phyloP scores from a whole-genome alignment of 805 yeast species.

The Yarrowia sp. region DNA sequence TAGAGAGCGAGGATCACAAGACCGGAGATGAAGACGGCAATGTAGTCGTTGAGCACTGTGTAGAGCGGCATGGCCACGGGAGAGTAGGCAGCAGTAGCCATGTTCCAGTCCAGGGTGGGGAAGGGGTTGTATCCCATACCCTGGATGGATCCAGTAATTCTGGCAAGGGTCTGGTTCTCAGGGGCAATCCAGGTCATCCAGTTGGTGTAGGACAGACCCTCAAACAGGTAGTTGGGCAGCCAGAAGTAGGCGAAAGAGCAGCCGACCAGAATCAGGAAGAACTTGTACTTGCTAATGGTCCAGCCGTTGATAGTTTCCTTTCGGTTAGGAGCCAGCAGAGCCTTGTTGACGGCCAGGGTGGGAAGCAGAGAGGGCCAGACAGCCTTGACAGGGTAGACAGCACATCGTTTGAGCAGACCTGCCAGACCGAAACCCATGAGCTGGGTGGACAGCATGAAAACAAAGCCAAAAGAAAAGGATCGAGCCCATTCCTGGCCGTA shows the following conservation, averaged over 20 bases:
- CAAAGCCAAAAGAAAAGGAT: conserved; percentile 59
- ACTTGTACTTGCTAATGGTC: conserved; percentile 59
- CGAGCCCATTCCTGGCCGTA: conserved; percentile 48
- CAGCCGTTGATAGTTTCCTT: conserved; percentile 63
- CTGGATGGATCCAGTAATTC: conserved; percentile 56
- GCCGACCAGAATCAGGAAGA: conserved; percentile 56
- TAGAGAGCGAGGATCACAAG: conserved; percentile 56
- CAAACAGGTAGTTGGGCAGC: conserved; percentile 71
- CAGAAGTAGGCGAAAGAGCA: conserved; percentile 65
- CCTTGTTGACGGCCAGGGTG: conserved; percentile 57
- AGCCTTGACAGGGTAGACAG: conserved; percentile 59
- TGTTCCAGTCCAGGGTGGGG: conserved; percentile 62
- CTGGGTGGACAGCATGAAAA: conserved; percentile 62
- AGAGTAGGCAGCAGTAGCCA: conserved; percentile 66
- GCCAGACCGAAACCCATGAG: conserved; percentile 73
- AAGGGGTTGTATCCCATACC: conserved; percentile 64
- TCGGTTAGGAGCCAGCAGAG: conserved; percentile 54
- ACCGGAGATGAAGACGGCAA: conserved; percentile 56
- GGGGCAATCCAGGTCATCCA: conserved; percentile 70
- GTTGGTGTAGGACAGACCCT: conserved; percentile 66
- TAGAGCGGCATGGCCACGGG: conserved; percentile 53
- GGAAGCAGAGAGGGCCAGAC: conserved; percentile 64
- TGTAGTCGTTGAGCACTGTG: conserved; percentile 55
- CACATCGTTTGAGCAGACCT: conserved; percentile 65
- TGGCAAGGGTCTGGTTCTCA: conserved; percentile 56